Base-by-base conservation (phyloP, 202 grass and related monocot genomes). In the Hordeum pubiflorum region DNA sequence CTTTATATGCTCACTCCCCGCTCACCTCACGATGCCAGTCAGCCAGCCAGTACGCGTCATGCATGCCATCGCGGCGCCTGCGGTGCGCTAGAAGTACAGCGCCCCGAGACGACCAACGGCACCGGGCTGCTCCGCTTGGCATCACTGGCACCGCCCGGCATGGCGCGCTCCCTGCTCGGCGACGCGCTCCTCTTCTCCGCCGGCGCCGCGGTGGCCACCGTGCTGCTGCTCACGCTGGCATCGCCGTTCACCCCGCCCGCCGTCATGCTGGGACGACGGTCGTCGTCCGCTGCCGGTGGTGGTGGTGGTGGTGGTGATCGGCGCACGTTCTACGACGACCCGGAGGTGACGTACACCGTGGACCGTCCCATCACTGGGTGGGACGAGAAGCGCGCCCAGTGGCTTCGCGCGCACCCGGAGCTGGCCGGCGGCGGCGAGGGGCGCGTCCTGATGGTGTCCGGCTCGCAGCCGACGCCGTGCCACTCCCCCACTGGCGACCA, bases 241-340 rank as follows among this genome's bases (percentile, higher is more conserved):
- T 85, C 84, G 64, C 80, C 86, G 9, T 81, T 94, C 89, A 57
- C 64, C 26, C 69, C 34, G 5, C 10, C 41, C 7, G 73, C 20
- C 59, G 43, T 54, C 50, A 17, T 54, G 50, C 50, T 67, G 10
- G 37, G n/a, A 9, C 65, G 3, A 8, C 17, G 20, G 7, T 18
- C 34, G 18, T 27, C 83, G 15, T 48, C 72, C 5, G 15, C 38
- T 7, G 63, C 1, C 10, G 21, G 48, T 9, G 82, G 31, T 14
- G 24, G 10, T 13, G 21, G 10, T 13, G 21, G 31, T 14, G 24
- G 10, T 2, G 22, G n/a, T 17, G 68, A 22, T 15, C 21, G 39
- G 7, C 24, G 60, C 18, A 91, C 91, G 33, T 94, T 94, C 91
- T 97, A 97, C 80, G 94, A 97, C 38, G 91, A 94, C 33, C 91